Evolutionary conservation across 805 yeast species (phyloP).

Genomic region (Starmerella potacharoeniae): DNA sequence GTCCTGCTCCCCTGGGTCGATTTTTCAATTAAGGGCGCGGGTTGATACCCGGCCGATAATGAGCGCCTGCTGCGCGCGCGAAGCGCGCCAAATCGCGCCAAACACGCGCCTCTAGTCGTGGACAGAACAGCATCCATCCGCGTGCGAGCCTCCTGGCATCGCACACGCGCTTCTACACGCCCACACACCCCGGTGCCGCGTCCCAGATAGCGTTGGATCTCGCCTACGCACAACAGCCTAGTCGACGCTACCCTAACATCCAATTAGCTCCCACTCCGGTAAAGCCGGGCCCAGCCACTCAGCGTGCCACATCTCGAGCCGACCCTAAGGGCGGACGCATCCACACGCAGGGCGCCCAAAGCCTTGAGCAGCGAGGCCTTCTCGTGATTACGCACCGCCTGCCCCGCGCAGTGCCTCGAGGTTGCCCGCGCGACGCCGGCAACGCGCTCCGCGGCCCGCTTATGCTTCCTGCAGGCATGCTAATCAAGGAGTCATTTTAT

Average conservation of each 20-base stretch:
- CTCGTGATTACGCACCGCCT: not conserved
- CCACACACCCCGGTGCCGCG: not conserved
- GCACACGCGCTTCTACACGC: not conserved
- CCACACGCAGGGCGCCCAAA: not conserved
- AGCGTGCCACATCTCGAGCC: not conserved
- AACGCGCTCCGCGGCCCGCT: no score
- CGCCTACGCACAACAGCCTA: not conserved
- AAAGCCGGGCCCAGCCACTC: conserved; percentile 1
- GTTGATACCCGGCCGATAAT: not conserved
- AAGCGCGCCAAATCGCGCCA: not conserved
- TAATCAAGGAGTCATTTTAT: no score
- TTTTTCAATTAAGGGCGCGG: conserved; percentile 3
- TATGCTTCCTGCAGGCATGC: no score
- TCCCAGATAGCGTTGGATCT: not conserved
- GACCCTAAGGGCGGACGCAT: not conserved
- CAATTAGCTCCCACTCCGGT: not conserved
- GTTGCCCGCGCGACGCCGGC: no score
- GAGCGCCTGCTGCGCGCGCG: not conserved
- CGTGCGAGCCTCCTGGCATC: no score
- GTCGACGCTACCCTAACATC: not conserved
- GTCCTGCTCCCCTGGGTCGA: not conserved
- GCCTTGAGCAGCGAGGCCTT: not conserved
- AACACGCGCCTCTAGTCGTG: not conserved
- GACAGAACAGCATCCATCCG: no score
- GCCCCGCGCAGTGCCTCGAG: not conserved